Evolutionary conservation across 345 rosid genomes (phyloP), one percentile per base, ranked within the genome.

Genomic region (Eucalyptus cladocalyx): DNA sequence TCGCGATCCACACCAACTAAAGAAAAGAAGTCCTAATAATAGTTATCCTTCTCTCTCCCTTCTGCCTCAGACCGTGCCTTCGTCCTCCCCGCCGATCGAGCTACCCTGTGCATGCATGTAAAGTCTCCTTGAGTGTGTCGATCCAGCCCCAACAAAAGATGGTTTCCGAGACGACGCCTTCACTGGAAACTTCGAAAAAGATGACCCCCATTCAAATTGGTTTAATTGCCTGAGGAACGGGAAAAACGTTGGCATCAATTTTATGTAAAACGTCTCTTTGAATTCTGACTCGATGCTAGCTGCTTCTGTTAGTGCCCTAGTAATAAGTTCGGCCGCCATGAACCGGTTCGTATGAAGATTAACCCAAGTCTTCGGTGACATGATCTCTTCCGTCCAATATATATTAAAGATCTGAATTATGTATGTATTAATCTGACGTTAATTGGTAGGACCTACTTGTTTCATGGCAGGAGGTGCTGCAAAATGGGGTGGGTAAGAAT

Each of bases 341-440:
- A n/a, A n/a, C 76, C 76, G 40, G 21, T 65, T 65, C 3, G 21
- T 3, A 16, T 65, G 76, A 65, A 65, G 40, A 65, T 15, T 15
- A 65, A 65, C 40, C 40, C 76, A 2, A 65, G 5, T 65, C 37
- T 65, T 65, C 9, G 37, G 0, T 65, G 8, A 30, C 34, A n/a
- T n/a, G 12, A 11, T 13, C 3, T 56, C 15, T 48, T 6, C 0
- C 13, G 10, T 56, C 2, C 5, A 2, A 24, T 24, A 6, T 10
- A 10, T 56, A 6, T 30, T 56, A 56, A 30, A 24, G 62, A 56
- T 56, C 28, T 56, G 6, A 49, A 49, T 49, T 0, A 14, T 49
- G 50, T 26, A 11, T 58, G n/a, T 28, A 26, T 58, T 14, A n/a
- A 26, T 1, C 65, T 26, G 12, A 58, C 28, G 8, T 58, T 54